A percentile compares a stretch with the other conserved stretches of the same genome.
phyloP scores from a whole-genome alignment of 1,139 yeast species.

The Saccharomyces uvarum region DNA sequence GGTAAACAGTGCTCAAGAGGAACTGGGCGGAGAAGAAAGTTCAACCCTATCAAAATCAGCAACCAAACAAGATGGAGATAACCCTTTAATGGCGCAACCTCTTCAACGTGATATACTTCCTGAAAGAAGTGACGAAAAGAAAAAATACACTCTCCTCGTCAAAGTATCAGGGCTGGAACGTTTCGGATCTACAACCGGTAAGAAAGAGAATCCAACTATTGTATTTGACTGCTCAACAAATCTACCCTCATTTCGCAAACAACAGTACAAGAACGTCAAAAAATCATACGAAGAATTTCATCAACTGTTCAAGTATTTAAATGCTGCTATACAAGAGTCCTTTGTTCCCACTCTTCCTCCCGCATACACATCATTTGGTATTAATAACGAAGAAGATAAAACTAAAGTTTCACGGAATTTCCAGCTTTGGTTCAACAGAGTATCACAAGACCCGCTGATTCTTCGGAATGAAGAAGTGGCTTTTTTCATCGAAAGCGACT shows the following conservation, averaged over 20 bases:
- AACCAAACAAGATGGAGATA: background rate
- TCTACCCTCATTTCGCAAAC: conserved; percentile 69
- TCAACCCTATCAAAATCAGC: conserved; percentile 25
- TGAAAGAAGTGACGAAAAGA: conserved; percentile 8
- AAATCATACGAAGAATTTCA: conserved; percentile 74
- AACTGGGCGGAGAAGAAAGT: conserved; percentile 43
- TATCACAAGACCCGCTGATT: conserved; percentile 66
- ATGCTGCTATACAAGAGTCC: conserved; percentile 79
- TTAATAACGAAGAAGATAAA: conserved; percentile 75
- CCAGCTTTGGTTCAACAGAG: conserved; percentile 82
- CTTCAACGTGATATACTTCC: background rate
- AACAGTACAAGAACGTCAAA: conserved; percentile 63
- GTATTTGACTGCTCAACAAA: conserved; percentile 41
- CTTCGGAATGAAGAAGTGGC: conserved; percentile 84
- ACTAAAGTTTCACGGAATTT: conserved; percentile 49
- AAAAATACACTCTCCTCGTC: conserved; percentile 23
- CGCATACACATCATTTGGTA: conserved; percentile 67
- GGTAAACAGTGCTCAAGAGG: conserved; percentile 39
- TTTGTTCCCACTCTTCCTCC: conserved; percentile 86
- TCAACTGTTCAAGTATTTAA: conserved; percentile 68
- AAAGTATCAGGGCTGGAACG: conserved; percentile 34
- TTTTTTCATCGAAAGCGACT: conserved; percentile 81
- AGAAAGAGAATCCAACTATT: conserved; percentile 35
- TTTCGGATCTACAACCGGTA: conserved; percentile 31
- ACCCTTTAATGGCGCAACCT: background rate